These are phyloP conservation scores for Skeletonema tropicum DNA, from an alignment of 108 stramenopile genomes.

Conservation along the genomic window DNA sequence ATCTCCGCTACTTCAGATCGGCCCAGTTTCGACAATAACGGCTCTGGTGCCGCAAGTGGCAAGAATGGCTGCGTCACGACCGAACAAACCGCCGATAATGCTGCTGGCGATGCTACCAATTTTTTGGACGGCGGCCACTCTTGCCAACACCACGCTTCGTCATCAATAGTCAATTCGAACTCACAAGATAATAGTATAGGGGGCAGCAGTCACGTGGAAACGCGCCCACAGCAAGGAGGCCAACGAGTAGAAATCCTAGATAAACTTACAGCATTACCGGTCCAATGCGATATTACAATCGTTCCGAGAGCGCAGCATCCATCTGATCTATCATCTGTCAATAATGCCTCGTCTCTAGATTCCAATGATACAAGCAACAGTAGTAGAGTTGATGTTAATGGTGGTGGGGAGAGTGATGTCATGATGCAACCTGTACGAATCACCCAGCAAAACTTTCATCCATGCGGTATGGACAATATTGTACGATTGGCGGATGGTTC, in stretches of 20 bases:
- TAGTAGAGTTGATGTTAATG: too few species aligned
- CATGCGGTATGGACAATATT: slow-evolving; percentile 27
- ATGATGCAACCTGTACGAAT: neutral
- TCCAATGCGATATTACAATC: slow-evolving; percentile 40
- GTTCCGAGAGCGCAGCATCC: slow-evolving; percentile 9
- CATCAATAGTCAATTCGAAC: neutral
- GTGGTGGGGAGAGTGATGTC: neutral
- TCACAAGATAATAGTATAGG: neutral
- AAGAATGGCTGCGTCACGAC: neutral
- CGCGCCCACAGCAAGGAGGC: neutral
- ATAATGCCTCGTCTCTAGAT: neutral
- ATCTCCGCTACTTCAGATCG: neutral
- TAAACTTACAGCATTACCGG: slow-evolving; percentile 23
- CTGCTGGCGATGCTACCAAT: neutral
- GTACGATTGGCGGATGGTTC: neutral
- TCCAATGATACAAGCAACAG: neutral
- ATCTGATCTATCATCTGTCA: neutral
- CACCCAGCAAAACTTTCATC: slow-evolving; percentile 1
- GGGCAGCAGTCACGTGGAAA: neutral
- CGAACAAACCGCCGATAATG: neutral
- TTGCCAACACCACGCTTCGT: neutral
- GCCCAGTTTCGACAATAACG: neutral
- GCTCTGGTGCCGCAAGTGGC: neutral
- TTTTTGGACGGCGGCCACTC: neutral
- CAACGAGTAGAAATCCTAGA: neutral